phyloP scores from a whole-genome alignment of 2,329 filamentous ascomycete species.

The Ophiobolus disseminans region DNA sequence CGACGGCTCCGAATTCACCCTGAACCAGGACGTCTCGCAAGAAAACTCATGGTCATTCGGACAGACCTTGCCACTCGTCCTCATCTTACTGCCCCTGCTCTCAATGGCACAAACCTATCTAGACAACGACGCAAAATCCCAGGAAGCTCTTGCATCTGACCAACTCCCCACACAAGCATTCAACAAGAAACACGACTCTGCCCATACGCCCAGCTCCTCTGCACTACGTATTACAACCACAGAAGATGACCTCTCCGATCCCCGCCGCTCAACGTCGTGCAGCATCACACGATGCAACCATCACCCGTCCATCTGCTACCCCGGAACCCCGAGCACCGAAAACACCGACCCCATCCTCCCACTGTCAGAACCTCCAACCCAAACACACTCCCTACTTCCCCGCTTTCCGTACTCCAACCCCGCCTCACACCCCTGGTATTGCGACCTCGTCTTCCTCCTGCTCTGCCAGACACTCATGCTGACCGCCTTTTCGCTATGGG shows the following conservation, averaged over 20 bases:
- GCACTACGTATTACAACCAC: background rate
- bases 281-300: conserved; percentile 15
- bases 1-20: conserved; percentile 11
- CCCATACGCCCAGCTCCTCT: background rate
- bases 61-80: conserved; percentile 33
- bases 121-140: conserved; percentile 30
- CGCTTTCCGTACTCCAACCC: conserved; percentile 20
- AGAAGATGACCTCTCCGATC: background rate
- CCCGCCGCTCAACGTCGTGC: conserved; percentile 9
- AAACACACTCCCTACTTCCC: conserved; percentile 2
- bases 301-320: conserved; percentile 1
- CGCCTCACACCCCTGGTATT: conserved; percentile 22
- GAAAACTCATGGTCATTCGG: conserved; percentile 36
- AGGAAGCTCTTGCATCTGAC: conserved; percentile 9
- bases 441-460: conserved; percentile 23
- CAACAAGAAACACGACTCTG: no score
- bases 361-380: background rate
- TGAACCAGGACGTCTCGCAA: conserved; percentile 17
- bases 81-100: conserved; percentile 30
- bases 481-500: conserved; percentile 20
- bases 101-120: conserved; percentile 34
- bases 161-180: no score
- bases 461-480: conserved; percentile 24
- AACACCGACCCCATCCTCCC: background rate
- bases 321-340: background rate